phyloP scores from a whole-genome alignment of 176 grass and related monocot genomes.

The Raddia distichophylla region DNA sequence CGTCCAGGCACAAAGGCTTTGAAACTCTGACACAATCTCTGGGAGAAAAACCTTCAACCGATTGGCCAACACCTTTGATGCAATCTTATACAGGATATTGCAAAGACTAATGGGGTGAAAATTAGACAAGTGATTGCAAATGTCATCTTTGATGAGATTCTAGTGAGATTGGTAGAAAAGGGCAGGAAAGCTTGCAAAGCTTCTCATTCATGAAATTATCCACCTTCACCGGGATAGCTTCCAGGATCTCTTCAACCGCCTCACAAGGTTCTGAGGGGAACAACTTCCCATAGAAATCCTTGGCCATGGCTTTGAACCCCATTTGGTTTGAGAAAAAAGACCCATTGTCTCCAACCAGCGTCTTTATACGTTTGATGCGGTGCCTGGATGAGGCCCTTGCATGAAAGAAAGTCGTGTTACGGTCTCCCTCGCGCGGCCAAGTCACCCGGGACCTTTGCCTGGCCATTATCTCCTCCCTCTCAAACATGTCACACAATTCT shows the following conservation, averaged over 20 bases:
- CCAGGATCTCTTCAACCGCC: background rate
- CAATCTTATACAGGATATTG: background rate
- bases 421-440: background rate
- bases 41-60: background rate
- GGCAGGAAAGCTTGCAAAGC: background rate
- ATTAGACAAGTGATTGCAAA: background rate
- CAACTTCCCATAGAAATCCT: background rate
- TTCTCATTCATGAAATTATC: background rate
- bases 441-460: background rate
- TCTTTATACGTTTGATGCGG: too few species aligned
- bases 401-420: background rate
- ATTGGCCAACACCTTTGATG: background rate
- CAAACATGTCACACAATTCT: background rate
- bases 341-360: too few species aligned
- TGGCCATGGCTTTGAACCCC: background rate
- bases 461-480: background rate
- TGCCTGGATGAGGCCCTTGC: background rate
- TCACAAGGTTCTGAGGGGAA: background rate
- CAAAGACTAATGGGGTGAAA: background rate
- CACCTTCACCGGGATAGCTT: background rate
- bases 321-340: too few species aligned
- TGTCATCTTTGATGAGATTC: background rate
- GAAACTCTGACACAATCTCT: background rate
- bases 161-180: background rate
- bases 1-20: too few species aligned